Evolutionary conservation across 805 yeast genomes (phyloP), one percentile per base, ranked within the genome.

Genomic region (Lachancea dasiensis): DNA sequence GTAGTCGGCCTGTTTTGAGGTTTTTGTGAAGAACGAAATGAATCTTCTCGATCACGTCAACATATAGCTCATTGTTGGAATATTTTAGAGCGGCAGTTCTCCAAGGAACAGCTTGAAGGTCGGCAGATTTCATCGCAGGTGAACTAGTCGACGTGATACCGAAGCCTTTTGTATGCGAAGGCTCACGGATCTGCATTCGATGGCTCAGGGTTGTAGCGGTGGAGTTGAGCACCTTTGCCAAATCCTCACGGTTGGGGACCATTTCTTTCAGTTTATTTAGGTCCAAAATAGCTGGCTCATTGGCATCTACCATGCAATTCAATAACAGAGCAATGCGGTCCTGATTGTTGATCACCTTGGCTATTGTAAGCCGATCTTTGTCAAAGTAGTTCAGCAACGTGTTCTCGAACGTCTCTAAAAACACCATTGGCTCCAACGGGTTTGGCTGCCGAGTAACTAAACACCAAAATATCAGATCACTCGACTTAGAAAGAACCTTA

Each of bases 1-100:
- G 32, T 27, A 19, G 30, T 18, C 20, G 43, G n/a, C 28, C 27
- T 7, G n/a, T 28, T 16, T 28, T 27, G 13, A 6, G 6, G 36
- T 28, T 18, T 22, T 31, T 47, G 26, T 48, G 47, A 9, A 79
- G 58, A 0, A 81, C 68, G 25, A 81, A 71, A 45, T 71, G 72
- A 16, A 84, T 58, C 1, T 70, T 64, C 57, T 90, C 98, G 2
- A 70, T 68, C 5, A 92, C 56, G 60, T 92, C 97, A 6, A 90
- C 81, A 56, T 79, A 86, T 60, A 90, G 69, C 60, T 90, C 97
- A 58, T 90, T 86, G 47, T 79, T 79, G 3, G 85, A 71, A 56
- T 85, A 77, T 47, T 71, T 73, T n/a, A 83, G 81, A 45, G 77
- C 73, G 4, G 79, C 55, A 32, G 75, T 68, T 50, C 97, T 72